These are phyloP conservation scores for Erysimum cheiranthoides DNA, from an alignment of 345 rosid genomes.

Conservation along the genomic window DNA sequence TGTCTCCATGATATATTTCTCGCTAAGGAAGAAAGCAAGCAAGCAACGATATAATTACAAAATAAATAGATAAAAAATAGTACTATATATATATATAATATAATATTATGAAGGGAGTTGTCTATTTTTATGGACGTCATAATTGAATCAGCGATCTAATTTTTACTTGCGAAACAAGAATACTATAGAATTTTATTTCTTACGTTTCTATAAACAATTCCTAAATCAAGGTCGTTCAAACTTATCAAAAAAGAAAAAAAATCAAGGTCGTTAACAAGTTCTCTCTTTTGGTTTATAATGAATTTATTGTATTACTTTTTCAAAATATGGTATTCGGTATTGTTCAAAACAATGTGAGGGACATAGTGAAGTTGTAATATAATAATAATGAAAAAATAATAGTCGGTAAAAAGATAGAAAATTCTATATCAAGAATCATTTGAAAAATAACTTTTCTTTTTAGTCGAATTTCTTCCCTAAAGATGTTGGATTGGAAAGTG, in stretches of 20 bases:
- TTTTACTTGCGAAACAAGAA: neutral
- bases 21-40: neutral
- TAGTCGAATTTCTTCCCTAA: neutral
- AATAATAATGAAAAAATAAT: neutral
- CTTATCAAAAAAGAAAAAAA: no score
- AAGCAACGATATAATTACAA: neutral
- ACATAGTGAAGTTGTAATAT: neutral
- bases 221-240: neutral
- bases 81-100: no score
- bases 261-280: no score
- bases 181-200: neutral
- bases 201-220: neutral
- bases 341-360: neutral
- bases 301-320: no score
- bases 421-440: neutral
- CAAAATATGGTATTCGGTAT: neutral
- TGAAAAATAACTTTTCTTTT: neutral
- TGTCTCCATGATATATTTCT: neutral
- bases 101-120: neutral
- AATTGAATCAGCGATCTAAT: neutral
- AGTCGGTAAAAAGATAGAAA: neutral
- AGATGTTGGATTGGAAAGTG: neutral
- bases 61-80: neutral
- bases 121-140: neutral
- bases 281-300: neutral